phyloP scores from a whole-genome alignment of 2,329 filamentous ascomycete species.

The Botrytis tulipae region DNA sequence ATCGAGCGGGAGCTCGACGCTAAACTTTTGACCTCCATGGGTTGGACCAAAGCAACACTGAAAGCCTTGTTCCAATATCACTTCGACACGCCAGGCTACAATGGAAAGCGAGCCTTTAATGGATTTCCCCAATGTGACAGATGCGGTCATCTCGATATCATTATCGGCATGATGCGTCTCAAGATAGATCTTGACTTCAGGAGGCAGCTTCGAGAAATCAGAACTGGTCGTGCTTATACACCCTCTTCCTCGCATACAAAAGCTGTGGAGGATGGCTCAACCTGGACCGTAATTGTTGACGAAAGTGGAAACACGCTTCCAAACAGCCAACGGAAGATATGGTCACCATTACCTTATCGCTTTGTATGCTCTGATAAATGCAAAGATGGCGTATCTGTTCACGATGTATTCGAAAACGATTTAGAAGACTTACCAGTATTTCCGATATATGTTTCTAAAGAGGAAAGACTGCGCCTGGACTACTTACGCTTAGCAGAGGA shows the following conservation, averaged over 20 bases:
- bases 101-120: neutral
- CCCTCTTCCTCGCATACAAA: neutral
- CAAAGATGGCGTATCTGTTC: neutral
- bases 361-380: conserved; percentile 1
- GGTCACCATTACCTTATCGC: conserved; percentile 2
- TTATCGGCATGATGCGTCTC: neutral
- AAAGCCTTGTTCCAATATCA: neutral
- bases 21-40: neutral
- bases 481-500: neutral
- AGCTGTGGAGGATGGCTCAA: neutral
- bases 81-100: neutral
- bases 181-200: conserved; percentile 10
- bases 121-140: neutral
- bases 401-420: conserved; percentile 9
- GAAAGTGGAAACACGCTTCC: neutral
- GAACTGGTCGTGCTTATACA: neutral
- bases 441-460: neutral
- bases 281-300: no score
- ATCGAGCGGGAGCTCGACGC: conserved; percentile 5
- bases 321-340: neutral
- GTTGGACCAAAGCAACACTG: conserved; percentile 6
- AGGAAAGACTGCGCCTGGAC: neutral
- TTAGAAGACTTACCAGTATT: neutral
- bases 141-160: neutral
- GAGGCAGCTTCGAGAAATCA: conserved; percentile 4